A percentile compares a stretch with the other conserved stretches of the same genome.
These are phyloP conservation scores for Parasitella parasitica DNA, from an alignment of 371 early-diverging fungal genomes.

Conservation along the genomic window DNA sequence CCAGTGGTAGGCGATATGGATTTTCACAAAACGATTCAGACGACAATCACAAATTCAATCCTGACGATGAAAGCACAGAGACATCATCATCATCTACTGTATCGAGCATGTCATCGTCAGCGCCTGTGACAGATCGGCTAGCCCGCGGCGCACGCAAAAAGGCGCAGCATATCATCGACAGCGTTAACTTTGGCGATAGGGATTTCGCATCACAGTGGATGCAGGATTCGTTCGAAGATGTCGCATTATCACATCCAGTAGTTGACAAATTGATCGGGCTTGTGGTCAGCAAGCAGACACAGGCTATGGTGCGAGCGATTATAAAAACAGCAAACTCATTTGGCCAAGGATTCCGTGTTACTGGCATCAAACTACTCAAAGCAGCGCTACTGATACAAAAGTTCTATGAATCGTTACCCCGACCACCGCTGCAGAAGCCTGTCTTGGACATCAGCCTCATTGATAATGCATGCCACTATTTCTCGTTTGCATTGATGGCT, in stretches of 20 bases:
- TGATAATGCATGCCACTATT: conserved; percentile 19
- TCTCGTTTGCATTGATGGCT: conserved; percentile 21
- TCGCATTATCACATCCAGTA: conserved; percentile 37
- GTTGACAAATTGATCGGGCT: conserved; percentile 39
- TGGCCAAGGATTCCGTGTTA: conserved; percentile 75
- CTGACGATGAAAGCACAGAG: conserved; percentile 3
- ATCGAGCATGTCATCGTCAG: conserved; percentile 1
- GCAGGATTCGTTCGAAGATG: conserved; percentile 44
- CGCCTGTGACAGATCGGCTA: neutral
- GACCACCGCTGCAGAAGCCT: neutral
- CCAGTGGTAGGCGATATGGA: conserved; percentile 36
- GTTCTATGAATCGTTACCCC: conserved; percentile 32
- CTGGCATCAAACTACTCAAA: conserved; percentile 59
- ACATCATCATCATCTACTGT: neutral
- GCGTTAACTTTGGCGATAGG: conserved; percentile 45
- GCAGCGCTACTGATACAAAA: conserved; percentile 57
- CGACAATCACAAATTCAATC: conserved; percentile 20
- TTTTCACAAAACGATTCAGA: conserved; percentile 46
- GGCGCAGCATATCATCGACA: conserved; percentile 35
- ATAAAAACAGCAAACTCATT: conserved; percentile 43
- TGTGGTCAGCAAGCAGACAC: conserved; percentile 41
- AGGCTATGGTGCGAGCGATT: conserved; percentile 39
- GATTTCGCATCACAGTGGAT: conserved; percentile 46
- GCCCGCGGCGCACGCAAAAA: conserved; percentile 20
- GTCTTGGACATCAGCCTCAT: conserved; percentile 12